Evolutionary conservation across 495 filamentous ascomycete genomes (phyloP).

Genomic region (Podospora didyma): DNA sequence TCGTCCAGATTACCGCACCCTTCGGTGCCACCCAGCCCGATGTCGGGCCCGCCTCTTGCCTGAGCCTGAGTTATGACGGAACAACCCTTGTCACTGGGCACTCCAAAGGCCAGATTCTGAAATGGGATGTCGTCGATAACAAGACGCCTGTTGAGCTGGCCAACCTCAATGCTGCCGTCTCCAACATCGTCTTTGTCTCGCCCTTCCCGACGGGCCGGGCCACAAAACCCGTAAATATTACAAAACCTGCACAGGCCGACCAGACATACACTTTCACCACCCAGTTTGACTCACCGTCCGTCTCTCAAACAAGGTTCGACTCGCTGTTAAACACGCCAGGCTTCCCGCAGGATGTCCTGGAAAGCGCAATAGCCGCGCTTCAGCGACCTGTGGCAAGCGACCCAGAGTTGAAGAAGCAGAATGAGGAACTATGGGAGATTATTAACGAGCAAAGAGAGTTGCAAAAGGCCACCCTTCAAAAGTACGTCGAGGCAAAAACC

Average conservation of each 20-base stretch:
- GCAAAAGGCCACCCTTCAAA: constrained; percentile 45
- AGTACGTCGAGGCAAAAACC: constrained; percentile 37
- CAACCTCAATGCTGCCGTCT: constrained; percentile 72
- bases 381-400: constrained; percentile 28
- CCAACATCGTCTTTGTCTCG: constrained; percentile 67
- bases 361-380: constrained; percentile 24
- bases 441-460: constrained; percentile 46
- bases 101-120: constrained; percentile 67
- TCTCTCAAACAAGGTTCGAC: constrained; percentile 33
- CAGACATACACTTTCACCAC: constrained; percentile 64
- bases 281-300: constrained; percentile 50
- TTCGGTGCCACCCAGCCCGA: constrained; percentile 61
- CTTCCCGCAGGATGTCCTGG: constrained; percentile 26
- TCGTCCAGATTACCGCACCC: constrained; percentile 54
- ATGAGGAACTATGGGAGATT: constrained; percentile 49
- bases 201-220: constrained; percentile 48
- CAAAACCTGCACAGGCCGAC: constrained; percentile 69
- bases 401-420: constrained; percentile 42
- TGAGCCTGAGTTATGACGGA: constrained; percentile 77
- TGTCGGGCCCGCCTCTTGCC: constrained; percentile 55
- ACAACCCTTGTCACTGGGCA: constrained; percentile 79
- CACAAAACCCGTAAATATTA: constrained; percentile 56
- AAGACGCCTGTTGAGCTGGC: constrained; percentile 60
- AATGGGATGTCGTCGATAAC: constrained; percentile 62
- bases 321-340: constrained; percentile 36